Evolutionary conservation across 768 basidiomycete genomes (phyloP).

Genomic region (Ramaria sp.): DNA sequence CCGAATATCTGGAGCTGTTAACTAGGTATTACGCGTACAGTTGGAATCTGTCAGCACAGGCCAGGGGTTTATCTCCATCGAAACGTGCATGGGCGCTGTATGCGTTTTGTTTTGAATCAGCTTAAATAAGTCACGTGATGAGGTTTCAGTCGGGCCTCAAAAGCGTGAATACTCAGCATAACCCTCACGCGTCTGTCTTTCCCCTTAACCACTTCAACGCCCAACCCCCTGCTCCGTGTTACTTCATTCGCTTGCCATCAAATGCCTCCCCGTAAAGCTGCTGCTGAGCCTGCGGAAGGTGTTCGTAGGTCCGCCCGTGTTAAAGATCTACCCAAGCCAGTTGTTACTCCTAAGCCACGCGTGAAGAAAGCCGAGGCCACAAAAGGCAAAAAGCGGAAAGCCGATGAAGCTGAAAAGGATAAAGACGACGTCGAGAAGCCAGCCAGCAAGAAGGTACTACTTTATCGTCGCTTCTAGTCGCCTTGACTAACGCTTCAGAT

Average conservation of each 20-base stretch:
- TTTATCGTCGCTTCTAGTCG: not conserved
- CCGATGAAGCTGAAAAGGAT: constrained; percentile 8
- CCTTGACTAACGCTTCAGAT: not conserved
- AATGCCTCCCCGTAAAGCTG: constrained; percentile 5
- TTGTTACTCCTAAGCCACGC: constrained; percentile 2
- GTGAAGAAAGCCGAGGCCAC: constrained; percentile 6
- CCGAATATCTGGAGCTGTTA: too few species aligned
- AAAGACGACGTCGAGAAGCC: not conserved
- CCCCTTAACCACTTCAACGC: constrained; percentile 1
- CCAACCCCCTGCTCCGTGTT: not conserved
- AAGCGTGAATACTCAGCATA: constrained; percentile 8
- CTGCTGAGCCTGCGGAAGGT: not conserved
- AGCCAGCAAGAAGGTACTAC: constrained; percentile 2
- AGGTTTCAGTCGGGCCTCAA: constrained; percentile 4
- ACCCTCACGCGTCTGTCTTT: not conserved
- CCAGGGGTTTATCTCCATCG: too few species aligned
- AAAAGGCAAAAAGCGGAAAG: constrained; percentile 7
- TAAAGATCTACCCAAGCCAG: constrained; percentile 5
- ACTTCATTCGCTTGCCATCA: not conserved
- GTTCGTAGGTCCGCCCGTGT: constrained; percentile 7
- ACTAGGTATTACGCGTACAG: too few species aligned
- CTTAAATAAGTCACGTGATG: not conserved
- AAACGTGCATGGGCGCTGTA: not conserved
- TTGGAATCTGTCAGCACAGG: too few species aligned
- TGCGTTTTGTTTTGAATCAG: not conserved